Evolutionary conservation across 345 rosid genomes (phyloP).

Genomic region (Mallotus nudiflorus): DNA sequence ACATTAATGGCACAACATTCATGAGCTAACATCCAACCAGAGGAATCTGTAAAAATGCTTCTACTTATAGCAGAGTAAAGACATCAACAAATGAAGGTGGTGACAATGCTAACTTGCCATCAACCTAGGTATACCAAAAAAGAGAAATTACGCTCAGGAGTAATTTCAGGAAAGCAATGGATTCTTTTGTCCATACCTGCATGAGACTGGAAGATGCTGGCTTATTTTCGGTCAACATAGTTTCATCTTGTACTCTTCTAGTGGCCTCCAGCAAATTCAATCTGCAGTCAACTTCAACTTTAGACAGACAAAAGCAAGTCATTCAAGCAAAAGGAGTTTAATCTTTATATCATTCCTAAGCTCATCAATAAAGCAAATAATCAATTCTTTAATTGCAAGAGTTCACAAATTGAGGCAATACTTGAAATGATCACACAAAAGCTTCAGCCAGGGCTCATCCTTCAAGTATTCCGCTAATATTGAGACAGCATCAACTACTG

Average conservation of each 20-base stretch:
- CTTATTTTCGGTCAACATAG: slow-evolving; percentile 30
- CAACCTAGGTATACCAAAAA: not conserved
- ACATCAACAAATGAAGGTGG: no score
- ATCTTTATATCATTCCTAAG: not conserved
- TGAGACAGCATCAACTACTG: slow-evolving; percentile 71
- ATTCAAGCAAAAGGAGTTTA: not conserved
- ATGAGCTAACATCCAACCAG: not conserved
- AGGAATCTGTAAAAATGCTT: not conserved
- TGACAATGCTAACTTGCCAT: not conserved
- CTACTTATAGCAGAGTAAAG: not conserved
- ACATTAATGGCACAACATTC: not conserved
- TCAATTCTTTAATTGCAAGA: not conserved
- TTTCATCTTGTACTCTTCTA: slow-evolving; percentile 34
- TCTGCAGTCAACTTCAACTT: slow-evolving; percentile 38
- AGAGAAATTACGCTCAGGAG: not conserved
- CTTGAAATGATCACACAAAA: slow-evolving; percentile 63
- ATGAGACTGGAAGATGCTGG: slow-evolving; percentile 32
- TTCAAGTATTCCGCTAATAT: slow-evolving; percentile 77
- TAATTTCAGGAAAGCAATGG: not conserved
- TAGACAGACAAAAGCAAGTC: not conserved
- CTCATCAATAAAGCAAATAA: not conserved
- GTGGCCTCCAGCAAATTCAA: slow-evolving; percentile 45
- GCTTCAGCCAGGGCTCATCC: slow-evolving; percentile 80
- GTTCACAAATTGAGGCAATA: slow-evolving; percentile 25
- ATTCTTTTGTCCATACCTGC: slow-evolving; percentile 38